Evolutionary conservation across 441 rosid species (phyloP).

Genomic region (Syzygium malaccense): DNA sequence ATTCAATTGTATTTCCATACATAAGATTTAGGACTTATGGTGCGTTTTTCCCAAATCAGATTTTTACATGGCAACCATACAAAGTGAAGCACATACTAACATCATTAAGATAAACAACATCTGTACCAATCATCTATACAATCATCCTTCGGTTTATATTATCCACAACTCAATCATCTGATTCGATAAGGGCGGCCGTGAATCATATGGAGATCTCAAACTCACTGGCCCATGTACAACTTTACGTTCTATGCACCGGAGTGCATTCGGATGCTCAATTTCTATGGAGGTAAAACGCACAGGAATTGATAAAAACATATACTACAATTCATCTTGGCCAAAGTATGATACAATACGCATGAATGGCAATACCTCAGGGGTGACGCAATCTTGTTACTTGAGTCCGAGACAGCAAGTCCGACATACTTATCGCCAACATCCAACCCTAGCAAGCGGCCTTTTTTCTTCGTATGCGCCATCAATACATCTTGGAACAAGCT

Average conservation of each 20-base stretch:
- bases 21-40: neutral
- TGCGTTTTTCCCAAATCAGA: neutral
- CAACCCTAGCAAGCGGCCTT: conserved; percentile 70
- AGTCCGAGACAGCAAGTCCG: conserved; percentile 80
- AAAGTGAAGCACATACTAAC: neutral
- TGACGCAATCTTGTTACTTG: conserved; percentile 40
- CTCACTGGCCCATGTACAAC: neutral
- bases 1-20: neutral
- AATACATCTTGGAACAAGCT: conserved; percentile 42
- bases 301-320: neutral
- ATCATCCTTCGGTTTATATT: neutral
- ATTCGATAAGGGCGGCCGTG: neutral
- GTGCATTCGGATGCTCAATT: neutral
- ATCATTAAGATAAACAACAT: neutral
- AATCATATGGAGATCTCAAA: neutral
- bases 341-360: neutral
- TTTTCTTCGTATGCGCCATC: conserved; percentile 28
- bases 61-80: neutral
- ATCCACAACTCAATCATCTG: neutral
- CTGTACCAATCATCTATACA: neutral
- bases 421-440: conserved; percentile 92
- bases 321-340: neutral
- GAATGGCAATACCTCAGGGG: conserved; percentile 55
- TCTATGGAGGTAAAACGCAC: neutral
- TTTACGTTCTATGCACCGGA: neutral